Evolutionary conservation across 139 green algal genomes (phyloP).

Genomic region (Haematococcus lacustris): DNA sequence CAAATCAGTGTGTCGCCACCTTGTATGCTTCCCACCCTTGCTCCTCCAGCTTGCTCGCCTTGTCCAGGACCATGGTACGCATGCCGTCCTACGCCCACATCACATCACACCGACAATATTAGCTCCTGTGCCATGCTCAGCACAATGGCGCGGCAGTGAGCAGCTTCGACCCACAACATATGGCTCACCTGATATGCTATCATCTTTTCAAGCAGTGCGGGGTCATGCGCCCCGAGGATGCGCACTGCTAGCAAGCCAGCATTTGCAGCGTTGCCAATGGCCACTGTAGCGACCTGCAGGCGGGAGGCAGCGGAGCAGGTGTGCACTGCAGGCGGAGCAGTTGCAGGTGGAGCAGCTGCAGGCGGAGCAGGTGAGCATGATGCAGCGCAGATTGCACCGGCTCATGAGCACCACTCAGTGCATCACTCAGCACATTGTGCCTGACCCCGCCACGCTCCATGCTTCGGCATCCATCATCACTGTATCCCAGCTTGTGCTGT

Average conservation of each 20-base stretch:
- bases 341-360: neutral
- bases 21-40: slow-evolving; percentile 61
- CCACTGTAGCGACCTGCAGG: slow-evolving; percentile 84
- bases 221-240: slow-evolving; percentile 68
- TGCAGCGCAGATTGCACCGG: neutral
- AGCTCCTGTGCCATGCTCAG: too few relatives aligned
- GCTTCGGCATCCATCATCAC: too few relatives aligned
- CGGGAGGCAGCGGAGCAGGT: neutral
- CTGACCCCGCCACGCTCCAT: too few relatives aligned
- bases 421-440: neutral
- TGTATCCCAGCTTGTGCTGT: too few relatives aligned
- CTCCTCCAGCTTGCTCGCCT: slow-evolving; percentile 62
- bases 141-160: too few relatives aligned
- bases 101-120: too few relatives aligned
- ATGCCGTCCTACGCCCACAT: slow-evolving; percentile 67
- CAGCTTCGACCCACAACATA: too few relatives aligned
- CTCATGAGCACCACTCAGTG: too few relatives aligned
- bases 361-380: neutral
- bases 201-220: slow-evolving; percentile 56
- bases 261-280: slow-evolving; percentile 94
- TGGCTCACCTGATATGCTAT: slow-evolving; percentile 65
- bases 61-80: slow-evolving; percentile 60
- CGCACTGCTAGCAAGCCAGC: slow-evolving; percentile 86
- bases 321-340: neutral
- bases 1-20: too few relatives aligned